Percentiles rank a stretch among this genome's conserved stretches.
Conservation (phyloP, 2,329 filamentous ascomycete genomes). For the Clarireedia monteithiana region DNA sequence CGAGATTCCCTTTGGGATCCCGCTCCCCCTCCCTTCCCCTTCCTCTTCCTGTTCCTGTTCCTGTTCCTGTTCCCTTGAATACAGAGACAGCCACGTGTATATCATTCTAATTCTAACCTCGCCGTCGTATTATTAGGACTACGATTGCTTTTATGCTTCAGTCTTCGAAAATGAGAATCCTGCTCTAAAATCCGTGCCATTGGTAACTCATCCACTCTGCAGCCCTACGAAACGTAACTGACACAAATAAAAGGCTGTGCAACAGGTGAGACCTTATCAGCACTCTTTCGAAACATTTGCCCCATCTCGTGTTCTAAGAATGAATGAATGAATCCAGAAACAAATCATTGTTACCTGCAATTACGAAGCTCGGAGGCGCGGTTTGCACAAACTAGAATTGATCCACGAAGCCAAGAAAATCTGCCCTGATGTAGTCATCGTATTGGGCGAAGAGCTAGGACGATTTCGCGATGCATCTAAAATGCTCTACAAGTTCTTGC, state of each 20-base stretch:
- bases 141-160: slow-evolving; percentile 92
- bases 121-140: slow-evolving; percentile 43
- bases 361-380: slow-evolving; percentile 74
- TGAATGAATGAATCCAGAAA: slow-evolving; percentile 31
- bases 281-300: neutral
- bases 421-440: slow-evolving; percentile 78
- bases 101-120: neutral
- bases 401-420: slow-evolving; percentile 71
- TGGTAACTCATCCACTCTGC: slow-evolving; percentile 57
- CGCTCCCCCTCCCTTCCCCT: neutral
- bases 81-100: neutral
- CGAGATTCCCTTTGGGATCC: neutral
- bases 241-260: slow-evolving; percentile 24
- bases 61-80: neutral
- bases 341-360: slow-evolving; percentile 84
- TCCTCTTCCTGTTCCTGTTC: neutral
- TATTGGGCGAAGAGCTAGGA: slow-evolving; percentile 79
- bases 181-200: slow-evolving; percentile 59
- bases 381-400: slow-evolving; percentile 75
- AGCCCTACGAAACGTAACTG: slow-evolving; percentile 11
- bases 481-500: slow-evolving; percentile 64
- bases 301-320: neutral
- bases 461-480: slow-evolving; percentile 85
- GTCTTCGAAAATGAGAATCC: slow-evolving; percentile 76
- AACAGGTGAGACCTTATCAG: slow-evolving; percentile 21